These are phyloP conservation scores for Cordia subcordata DNA, from an alignment of 257 asterid genomes.

Conservation along the genomic window DNA sequence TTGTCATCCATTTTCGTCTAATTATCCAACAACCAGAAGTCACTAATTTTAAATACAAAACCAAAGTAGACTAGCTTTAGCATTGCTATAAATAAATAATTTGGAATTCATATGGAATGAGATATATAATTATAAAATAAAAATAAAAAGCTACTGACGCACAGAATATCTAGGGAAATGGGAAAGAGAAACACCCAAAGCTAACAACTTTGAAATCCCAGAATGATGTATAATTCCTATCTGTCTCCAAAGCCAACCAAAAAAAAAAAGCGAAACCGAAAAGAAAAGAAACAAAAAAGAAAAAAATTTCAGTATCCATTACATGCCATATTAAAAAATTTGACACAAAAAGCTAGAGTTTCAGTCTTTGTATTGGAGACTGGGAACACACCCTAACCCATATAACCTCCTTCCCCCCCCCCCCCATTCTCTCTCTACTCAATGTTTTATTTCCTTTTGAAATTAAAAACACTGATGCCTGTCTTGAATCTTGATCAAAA, in stretches of 20 bases:
- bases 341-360: slow-evolving; percentile 48
- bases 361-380: slow-evolving; percentile 77
- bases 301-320: slow-evolving; percentile 14
- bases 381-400: slow-evolving; percentile 43
- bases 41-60: too few relatives aligned
- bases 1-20: too few relatives aligned
- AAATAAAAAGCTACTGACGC: slow-evolving; percentile 41
- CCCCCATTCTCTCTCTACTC: slow-evolving; percentile 24
- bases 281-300: too few relatives aligned
- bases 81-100: background rate
- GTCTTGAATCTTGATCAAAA: slow-evolving; percentile 64
- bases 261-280: too few relatives aligned
- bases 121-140: slow-evolving; percentile 8
- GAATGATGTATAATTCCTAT: slow-evolving; percentile 60
- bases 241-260: slow-evolving; percentile 46
- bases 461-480: slow-evolving; percentile 25
- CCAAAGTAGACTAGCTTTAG: too few relatives aligned
- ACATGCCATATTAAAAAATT: background rate
- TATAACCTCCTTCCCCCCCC: slow-evolving; percentile 4
- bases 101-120: slow-evolving; percentile 3
- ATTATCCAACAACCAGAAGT: too few relatives aligned
- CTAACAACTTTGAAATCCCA: slow-evolving; percentile 53
- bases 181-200: slow-evolving; percentile 67
- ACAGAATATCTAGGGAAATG: slow-evolving; percentile 86
- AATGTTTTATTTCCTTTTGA: slow-evolving; percentile 13